Conservation (phyloP, 2,329 filamentous ascomycete genomes). For the Chaetomium olivaceum region DNA sequence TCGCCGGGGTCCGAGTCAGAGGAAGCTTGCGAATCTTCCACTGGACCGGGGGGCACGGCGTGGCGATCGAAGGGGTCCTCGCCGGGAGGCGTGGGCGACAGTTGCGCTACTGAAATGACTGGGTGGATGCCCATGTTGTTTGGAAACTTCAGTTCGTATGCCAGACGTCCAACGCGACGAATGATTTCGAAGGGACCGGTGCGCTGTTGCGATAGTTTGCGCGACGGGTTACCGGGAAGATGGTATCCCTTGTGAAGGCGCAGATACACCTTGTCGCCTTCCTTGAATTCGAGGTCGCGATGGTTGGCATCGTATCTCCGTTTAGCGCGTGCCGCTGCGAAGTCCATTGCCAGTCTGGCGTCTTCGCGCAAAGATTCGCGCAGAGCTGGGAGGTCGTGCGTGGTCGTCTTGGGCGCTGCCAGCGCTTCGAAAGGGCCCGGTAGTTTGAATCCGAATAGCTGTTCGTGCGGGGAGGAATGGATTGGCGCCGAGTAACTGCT, state of each 20-base stretch:
- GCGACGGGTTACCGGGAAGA: neutral
- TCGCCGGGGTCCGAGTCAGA: neutral
- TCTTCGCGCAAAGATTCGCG: neutral
- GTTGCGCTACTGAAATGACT: constrained; percentile 36
- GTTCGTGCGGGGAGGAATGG: neutral
- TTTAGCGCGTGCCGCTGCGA: neutral
- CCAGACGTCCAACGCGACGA: neutral
- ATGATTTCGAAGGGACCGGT: neutral
- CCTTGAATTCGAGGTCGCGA: neutral
- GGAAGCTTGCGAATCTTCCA: neutral
- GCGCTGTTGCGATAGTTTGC: neutral
- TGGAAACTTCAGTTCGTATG: neutral
- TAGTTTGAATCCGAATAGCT: neutral
- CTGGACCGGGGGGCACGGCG: neutral
- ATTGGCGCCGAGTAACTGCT: neutral
- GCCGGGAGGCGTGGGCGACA: constrained; percentile 35
- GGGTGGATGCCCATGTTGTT: neutral
- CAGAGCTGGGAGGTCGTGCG: neutral
- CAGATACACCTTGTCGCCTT: neutral
- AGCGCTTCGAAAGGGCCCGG: neutral
- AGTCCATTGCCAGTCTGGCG: neutral
- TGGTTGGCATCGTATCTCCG: neutral
- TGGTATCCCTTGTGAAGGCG: neutral
- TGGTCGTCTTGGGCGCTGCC: no score
- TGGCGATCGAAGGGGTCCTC: neutral